A percentile compares a stretch with the other conserved stretches of the same genome.
Evolutionary conservation across 345 rosid genomes (phyloP).

Genomic region (Populus davidiana): DNA sequence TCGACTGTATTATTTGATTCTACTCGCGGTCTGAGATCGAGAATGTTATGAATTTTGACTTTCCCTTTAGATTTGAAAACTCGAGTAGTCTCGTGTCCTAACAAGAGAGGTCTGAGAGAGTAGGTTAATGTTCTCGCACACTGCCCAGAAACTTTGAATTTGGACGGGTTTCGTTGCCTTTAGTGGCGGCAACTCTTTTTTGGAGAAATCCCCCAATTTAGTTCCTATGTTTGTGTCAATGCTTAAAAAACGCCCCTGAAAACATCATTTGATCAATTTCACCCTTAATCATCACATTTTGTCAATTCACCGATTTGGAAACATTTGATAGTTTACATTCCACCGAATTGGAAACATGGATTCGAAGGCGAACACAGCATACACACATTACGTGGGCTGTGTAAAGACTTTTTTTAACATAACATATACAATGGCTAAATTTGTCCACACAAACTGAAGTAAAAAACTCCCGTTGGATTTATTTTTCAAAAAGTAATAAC

Average conservation of each 20-base stretch:
- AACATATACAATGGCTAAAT: too few relatives aligned
- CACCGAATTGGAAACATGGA: too few relatives aligned
- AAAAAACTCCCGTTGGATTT: too few relatives aligned
- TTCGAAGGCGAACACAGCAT: too few relatives aligned
- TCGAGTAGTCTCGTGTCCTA: neutral
- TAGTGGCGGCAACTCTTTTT: neutral
- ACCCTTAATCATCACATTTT: neutral
- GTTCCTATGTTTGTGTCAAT: neutral
- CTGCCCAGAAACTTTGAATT: neutral
- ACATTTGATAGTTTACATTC: too few relatives aligned
- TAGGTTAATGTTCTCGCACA: neutral
- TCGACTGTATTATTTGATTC: accelerated
- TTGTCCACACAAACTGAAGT: too few relatives aligned
- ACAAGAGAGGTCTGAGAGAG: neutral
- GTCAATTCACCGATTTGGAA: neutral
- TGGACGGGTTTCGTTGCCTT: neutral
- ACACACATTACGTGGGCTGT: too few relatives aligned
- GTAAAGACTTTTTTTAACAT: too few relatives aligned
- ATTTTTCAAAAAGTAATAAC: too few relatives aligned
- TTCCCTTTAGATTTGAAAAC: neutral
- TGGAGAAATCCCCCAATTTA: too few relatives aligned
- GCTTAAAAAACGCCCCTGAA: neutral
- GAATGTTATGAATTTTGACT: neutral
- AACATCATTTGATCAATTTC: too few relatives aligned
- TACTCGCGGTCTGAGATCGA: neutral